Conservation (phyloP, 1,284 basidiomycete species). For the Puccinia hordei region DNA sequence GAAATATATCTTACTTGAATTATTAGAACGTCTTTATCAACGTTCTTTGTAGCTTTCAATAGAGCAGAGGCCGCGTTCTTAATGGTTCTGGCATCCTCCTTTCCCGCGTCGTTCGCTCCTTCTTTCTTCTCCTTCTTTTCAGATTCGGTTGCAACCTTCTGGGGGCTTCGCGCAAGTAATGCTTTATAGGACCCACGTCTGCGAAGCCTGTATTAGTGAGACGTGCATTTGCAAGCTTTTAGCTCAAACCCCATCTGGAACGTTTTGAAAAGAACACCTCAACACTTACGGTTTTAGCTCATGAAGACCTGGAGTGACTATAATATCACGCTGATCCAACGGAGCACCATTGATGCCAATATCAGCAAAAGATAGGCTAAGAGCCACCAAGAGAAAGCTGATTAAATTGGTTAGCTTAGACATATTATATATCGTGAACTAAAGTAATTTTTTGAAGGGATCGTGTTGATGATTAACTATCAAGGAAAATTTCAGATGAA, state of each 20-base stretch:
- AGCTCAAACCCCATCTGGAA: background rate
- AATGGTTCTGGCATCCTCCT: background rate
- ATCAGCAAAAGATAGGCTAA: background rate
- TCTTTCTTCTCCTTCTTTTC: background rate
- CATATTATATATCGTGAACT: constrained; percentile 7
- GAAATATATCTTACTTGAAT: background rate
- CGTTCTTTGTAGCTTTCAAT: background rate
- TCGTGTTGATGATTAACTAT: background rate
- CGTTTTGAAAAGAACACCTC: background rate
- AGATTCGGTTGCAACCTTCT: background rate
- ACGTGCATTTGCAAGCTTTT: background rate
- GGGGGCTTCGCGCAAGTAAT: constrained; percentile 1
- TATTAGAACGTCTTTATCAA: background rate
- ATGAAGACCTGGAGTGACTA: background rate
- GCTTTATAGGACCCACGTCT: background rate
- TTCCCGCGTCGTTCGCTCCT: background rate
- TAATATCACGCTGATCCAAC: background rate
- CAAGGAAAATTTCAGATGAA: background rate
- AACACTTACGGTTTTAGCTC: background rate
- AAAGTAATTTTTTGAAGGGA: background rate
- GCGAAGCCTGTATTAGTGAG: background rate
- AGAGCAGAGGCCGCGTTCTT: background rate
- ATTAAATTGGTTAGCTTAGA: background rate
- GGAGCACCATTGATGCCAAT: background rate
- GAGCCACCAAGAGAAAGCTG: background rate